Evolutionary conservation across 1,284 basidiomycete species (phyloP).

Genomic region (Fomitopsis schrenkii): DNA sequence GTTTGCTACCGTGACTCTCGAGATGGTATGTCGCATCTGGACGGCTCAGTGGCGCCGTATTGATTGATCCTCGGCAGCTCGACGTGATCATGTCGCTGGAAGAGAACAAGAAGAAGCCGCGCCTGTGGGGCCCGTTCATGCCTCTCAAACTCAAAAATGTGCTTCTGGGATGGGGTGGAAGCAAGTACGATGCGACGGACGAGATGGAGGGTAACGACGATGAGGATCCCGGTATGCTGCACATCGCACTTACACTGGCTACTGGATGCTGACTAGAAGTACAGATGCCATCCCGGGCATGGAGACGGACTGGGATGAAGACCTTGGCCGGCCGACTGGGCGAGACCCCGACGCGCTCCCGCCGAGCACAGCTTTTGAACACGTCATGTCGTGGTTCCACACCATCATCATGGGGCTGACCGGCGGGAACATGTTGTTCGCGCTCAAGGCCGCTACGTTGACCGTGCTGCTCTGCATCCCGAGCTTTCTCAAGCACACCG

Average conservation of each 20-base stretch:
- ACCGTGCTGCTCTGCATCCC: slow-evolving; percentile 61
- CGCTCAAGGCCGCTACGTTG: slow-evolving; percentile 65
- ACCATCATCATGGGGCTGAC: slow-evolving; percentile 34
- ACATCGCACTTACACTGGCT: neutral
- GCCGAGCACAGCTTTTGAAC: slow-evolving; percentile 55
- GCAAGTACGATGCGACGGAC: slow-evolving; percentile 45
- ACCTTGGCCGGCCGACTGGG: slow-evolving; percentile 51
- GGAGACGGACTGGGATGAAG: slow-evolving; percentile 34
- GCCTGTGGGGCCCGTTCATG: slow-evolving; percentile 68
- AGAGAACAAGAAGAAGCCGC: slow-evolving; percentile 40
- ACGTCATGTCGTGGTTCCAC: slow-evolving; percentile 44
- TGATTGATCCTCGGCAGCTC: slow-evolving; percentile 33
- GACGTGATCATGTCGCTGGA: slow-evolving; percentile 56
- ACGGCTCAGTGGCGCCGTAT: no score
- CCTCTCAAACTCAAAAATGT: slow-evolving; percentile 31
- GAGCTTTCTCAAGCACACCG: slow-evolving; percentile 49
- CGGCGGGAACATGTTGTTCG: slow-evolving; percentile 66
- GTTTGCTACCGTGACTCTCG: slow-evolving; percentile 22
- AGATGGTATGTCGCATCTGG: slow-evolving; percentile 21
- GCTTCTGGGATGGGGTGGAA: slow-evolving; percentile 30
- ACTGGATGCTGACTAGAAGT: neutral
- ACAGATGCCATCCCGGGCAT: slow-evolving; percentile 59
- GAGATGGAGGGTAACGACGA: slow-evolving; percentile 44
- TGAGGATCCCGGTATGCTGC: slow-evolving; percentile 44
- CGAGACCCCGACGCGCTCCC: slow-evolving; percentile 77